Conservation (phyloP, 805 yeast species). For the Zygoascus biomembranicola region DNA sequence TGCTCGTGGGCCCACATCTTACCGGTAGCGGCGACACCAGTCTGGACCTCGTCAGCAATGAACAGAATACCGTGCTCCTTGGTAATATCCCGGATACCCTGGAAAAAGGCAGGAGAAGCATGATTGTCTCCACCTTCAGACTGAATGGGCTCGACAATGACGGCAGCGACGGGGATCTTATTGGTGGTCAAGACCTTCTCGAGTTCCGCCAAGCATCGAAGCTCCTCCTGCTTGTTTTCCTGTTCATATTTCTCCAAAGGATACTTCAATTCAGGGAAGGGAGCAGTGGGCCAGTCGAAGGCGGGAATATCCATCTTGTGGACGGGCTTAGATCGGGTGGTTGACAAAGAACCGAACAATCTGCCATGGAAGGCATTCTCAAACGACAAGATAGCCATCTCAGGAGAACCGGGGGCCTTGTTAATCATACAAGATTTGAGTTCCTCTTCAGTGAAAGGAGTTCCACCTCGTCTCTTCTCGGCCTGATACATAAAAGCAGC, state of each 20-base stretch:
- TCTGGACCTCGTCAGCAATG: slow-evolving; percentile 83
- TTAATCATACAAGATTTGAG: slow-evolving; percentile 68
- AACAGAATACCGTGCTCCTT: slow-evolving; percentile 58
- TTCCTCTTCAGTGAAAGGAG: slow-evolving; percentile 56
- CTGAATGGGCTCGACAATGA: slow-evolving; percentile 85
- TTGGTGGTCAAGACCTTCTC: slow-evolving; percentile 62
- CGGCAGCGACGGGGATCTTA: slow-evolving; percentile 72
- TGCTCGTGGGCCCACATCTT: slow-evolving; percentile 84
- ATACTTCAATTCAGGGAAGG: slow-evolving; percentile 76
- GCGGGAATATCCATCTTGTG: slow-evolving; percentile 86
- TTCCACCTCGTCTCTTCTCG: slow-evolving; percentile 55
- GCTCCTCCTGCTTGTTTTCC: slow-evolving; percentile 69
- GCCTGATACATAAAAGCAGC: slow-evolving; percentile 82
- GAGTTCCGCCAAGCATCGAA: slow-evolving; percentile 66
- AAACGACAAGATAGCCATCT: slow-evolving; percentile 77
- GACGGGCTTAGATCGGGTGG: slow-evolving; percentile 89
- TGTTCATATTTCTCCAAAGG: slow-evolving; percentile 64
- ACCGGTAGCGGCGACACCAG: slow-evolving; percentile 87
- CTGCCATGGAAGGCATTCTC: slow-evolving; percentile 92
- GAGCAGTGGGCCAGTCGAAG: slow-evolving; percentile 95
- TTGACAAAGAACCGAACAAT: slow-evolving; percentile 81
- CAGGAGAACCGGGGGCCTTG: slow-evolving; percentile 82
- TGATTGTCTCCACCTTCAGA: slow-evolving; percentile 92
- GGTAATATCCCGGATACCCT: slow-evolving; percentile 71
- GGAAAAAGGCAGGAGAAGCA: slow-evolving; percentile 70